Evolutionary conservation across 345 rosid genomes (phyloP).

Genomic region (Citrus medica): DNA sequence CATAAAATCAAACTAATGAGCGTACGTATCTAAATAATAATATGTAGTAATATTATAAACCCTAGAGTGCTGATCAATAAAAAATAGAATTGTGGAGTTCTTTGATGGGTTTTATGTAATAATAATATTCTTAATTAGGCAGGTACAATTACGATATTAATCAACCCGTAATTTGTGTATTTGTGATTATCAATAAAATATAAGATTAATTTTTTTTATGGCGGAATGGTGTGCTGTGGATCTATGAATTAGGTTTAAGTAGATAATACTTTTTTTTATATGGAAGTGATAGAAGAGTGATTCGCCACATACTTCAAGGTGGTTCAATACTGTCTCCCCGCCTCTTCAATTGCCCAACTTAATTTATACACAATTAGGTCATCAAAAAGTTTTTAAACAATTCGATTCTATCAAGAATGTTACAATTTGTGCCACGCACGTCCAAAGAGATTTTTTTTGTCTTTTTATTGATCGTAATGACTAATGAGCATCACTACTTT

Average conservation of each 20-base stretch:
- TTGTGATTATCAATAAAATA: background rate
- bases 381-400: background rate
- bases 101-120: no score
- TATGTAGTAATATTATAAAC: no score
- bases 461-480: background rate
- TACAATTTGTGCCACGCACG: background rate
- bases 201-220: background rate
- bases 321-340: background rate
- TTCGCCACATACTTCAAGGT: background rate
- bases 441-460: slow-evolving; percentile 9
- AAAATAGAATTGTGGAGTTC: no score
- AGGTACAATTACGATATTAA: no score
- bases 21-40: no score
- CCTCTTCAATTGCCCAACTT: background rate
- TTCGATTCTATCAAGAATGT: background rate
- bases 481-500: background rate
- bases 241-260: background rate
- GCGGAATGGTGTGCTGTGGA: slow-evolving; percentile 6
- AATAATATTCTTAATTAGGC: no score
- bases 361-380: background rate
- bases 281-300: background rate
- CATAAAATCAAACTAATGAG: no score
- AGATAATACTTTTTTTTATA: no score
- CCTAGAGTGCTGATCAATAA: no score
- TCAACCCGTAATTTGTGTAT: no score